Conservation (phyloP, 2,329 filamentous ascomycete genomes). For the Boeremia lycopersici region DNA sequence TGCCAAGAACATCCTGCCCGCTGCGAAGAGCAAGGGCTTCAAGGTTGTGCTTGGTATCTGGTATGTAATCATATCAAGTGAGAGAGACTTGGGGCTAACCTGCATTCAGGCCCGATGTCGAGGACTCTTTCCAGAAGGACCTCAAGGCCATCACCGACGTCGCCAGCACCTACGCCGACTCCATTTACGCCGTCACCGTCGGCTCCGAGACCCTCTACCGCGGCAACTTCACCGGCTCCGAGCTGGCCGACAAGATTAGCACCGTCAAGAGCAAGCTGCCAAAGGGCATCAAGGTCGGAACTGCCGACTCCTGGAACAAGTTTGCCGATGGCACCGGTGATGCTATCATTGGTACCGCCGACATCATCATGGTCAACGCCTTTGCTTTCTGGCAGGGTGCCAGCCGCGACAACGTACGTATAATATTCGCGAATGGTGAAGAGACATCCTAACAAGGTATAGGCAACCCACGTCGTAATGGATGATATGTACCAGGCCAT, state of each 20-base stretch:
- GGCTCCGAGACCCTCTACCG: constrained; percentile 75
- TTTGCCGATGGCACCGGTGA: constrained; percentile 71
- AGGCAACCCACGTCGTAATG: constrained; percentile 63
- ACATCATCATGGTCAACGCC: constrained; percentile 69
- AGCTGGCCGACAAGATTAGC: constrained; percentile 67
- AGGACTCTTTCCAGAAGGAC: constrained; percentile 66
- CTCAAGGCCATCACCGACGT: constrained; percentile 62
- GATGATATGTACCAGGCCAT: constrained; percentile 71
- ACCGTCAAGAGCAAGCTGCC: constrained; percentile 63
- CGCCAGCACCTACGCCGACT: constrained; percentile 58
- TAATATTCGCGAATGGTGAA: no score
- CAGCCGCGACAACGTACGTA: constrained; percentile 54
- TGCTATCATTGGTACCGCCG: constrained; percentile 66
- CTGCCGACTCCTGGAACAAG: constrained; percentile 77
- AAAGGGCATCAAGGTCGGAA: constrained; percentile 63
- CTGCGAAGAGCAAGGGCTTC: constrained; percentile 68
- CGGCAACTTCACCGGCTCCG: constrained; percentile 66
- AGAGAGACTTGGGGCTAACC: neutral
- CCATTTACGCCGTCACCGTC: constrained; percentile 72
- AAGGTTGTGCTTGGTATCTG: constrained; percentile 74
- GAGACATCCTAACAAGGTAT: neutral
- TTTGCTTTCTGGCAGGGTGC: constrained; percentile 76
- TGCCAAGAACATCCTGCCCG: constrained; percentile 67
- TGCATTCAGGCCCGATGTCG: constrained; percentile 62
- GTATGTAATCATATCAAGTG: constrained; percentile 49